Percentiles rank a stretch among this genome's conserved stretches.
Conservation (phyloP, 331 rosid genomes). For the Quercus tomentella region DNA sequence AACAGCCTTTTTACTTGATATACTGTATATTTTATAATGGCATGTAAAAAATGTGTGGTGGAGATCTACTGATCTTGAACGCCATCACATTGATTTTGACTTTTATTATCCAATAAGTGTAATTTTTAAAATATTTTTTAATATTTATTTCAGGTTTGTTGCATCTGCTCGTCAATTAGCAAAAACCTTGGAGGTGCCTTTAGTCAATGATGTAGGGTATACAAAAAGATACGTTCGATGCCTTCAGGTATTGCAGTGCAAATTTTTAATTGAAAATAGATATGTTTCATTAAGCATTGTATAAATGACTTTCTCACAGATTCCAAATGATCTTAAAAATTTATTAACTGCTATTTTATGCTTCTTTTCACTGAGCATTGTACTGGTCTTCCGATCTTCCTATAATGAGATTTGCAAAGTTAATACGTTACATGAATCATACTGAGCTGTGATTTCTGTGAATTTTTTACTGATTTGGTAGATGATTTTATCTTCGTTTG, state of each 20-base stretch:
- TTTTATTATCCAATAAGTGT: background rate
- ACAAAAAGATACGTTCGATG: conserved; percentile 98
- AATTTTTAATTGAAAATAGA: background rate
- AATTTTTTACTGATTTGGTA: background rate
- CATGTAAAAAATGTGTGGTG: background rate
- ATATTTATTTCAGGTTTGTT: conserved; percentile 62
- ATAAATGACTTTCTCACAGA: background rate
- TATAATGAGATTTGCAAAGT: background rate
- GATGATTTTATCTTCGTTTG: background rate
- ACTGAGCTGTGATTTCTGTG: background rate
- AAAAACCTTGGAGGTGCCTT: conserved; percentile 94
- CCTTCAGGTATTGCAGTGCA: conserved; percentile 65
- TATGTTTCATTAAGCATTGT: background rate
- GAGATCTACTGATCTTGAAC: background rate
- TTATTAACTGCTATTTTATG: background rate
- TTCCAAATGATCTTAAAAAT: background rate
- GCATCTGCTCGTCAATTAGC: conserved; percentile 90
- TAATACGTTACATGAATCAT: background rate
- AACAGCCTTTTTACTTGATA: background rate
- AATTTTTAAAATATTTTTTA: background rate
- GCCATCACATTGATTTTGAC: background rate
- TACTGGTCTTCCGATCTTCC: background rate
- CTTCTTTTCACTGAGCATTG: background rate
- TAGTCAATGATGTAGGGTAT: conserved; percentile 98
- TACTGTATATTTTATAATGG: background rate